Base-by-base conservation (phyloP, 805 yeast species). In the Maudiozyma serrabonitensis region DNA sequence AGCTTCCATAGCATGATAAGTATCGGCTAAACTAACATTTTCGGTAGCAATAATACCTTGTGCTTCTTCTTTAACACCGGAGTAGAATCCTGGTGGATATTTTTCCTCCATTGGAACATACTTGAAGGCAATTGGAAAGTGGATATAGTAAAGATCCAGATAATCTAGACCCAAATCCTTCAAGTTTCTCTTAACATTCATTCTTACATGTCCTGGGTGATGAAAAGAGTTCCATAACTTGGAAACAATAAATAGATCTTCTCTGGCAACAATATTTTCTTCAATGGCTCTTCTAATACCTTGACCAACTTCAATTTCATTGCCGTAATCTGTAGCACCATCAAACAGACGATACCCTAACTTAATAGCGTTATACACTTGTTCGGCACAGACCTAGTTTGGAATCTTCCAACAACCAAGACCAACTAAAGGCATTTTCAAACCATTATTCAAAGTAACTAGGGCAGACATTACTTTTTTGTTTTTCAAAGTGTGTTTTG, bases 141-240 rank as follows among this genome's bases (percentile, higher is more conserved):
- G 96, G 63, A 88, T 86, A 69, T 85, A 83, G 72, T 80, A 87
- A 58, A 88, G 70, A 68, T 88, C 96, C 53, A 88, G 55, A 72
- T 88, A 88, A 45, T 85, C 95, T 56, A 87, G 71, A 15, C 78
- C 73, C 72, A 89, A 72, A 66, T 87, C 95, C 25, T 67, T 58
- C 58, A 88, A 73, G 37, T 87, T 82, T 59, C 74, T 78, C 60
- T 80, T 69, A 58, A 86, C 70, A 40, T 89, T 87, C 51, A 66
- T 59, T 60, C 75, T 79, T 52, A 84, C 95, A 59, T 81, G 78
- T 54, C 80, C 76, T 57, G 91, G 90, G 64, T 78, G 78, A 69
- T 88, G 96, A 77, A 65, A 87, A 57, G 72, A 76, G 75, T 88
- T 88, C 96, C 96, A 88, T 57, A 88, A 74, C 73, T 88, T 88